These are phyloP conservation scores for Aspergillus persii DNA, from an alignment of 2,329 filamentous ascomycete species.

Conservation along the genomic window DNA sequence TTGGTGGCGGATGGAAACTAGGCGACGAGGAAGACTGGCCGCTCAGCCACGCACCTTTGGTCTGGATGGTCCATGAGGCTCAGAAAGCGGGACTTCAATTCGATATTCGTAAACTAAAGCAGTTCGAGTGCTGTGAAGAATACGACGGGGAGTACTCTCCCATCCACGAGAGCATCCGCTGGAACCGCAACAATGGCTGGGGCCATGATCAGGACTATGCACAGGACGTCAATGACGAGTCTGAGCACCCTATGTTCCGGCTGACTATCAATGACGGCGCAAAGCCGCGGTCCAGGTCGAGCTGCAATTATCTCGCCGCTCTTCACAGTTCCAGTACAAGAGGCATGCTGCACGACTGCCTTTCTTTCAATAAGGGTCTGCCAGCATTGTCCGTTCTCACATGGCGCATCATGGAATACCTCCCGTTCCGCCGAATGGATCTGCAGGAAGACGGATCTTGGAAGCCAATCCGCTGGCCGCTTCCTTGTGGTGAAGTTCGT, in stretches of 20 bases:
- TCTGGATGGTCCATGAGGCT: conserved; percentile 69
- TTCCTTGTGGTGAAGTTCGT: conserved; percentile 73
- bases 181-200: conserved; percentile 14
- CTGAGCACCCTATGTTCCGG: conserved; percentile 5
- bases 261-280: conserved; percentile 13
- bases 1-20: conserved; percentile 72
- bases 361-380: conserved; percentile 63
- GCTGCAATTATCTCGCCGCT: conserved; percentile 54
- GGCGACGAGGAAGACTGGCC: conserved; percentile 55
- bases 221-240: conserved; percentile 6
- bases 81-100: conserved; percentile 67
- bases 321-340: conserved; percentile 56
- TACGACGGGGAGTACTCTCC: conserved; percentile 36
- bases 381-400: conserved; percentile 55
- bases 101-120: conserved; percentile 64
- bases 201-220: conserved; percentile 18
- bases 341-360: conserved; percentile 67
- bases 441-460: conserved; percentile 69
- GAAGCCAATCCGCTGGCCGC: conserved; percentile 76
- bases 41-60: conserved; percentile 65
- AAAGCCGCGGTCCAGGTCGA: conserved; percentile 27
- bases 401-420: conserved; percentile 79
- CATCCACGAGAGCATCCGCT: conserved; percentile 25
- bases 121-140: conserved; percentile 61
- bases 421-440: conserved; percentile 80